Evolutionary conservation across 2,329 filamentous ascomycete species (phyloP).

Genomic region (Neofusicoccum kwambonambiense): DNA sequence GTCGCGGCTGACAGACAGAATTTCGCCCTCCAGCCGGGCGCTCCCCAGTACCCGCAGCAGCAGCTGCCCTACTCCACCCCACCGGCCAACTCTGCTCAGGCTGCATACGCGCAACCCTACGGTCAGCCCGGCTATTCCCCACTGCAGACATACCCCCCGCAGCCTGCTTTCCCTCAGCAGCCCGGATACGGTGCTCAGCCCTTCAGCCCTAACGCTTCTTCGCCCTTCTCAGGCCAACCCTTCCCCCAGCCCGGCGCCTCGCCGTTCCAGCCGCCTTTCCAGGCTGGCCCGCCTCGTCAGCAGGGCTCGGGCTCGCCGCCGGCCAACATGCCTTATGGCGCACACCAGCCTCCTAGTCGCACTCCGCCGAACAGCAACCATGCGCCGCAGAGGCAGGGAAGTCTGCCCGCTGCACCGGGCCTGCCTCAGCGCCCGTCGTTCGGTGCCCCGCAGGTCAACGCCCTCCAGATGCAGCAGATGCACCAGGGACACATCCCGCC

Average conservation of each 20-base stretch:
- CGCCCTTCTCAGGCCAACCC: constrained; percentile 30
- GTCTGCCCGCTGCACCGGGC: constrained; percentile 55
- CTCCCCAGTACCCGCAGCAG: constrained; percentile 14
- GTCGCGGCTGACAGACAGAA: neutral
- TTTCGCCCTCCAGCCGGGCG: neutral
- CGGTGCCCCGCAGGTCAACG: constrained; percentile 51
- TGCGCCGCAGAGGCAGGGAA: constrained; percentile 45
- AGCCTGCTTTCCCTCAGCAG: constrained; percentile 18
- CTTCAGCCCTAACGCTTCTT: constrained; percentile 32
- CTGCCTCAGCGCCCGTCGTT: constrained; percentile 62
- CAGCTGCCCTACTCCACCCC: constrained; percentile 31
- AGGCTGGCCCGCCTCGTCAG: constrained; percentile 22
- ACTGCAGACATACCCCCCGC: constrained; percentile 19
- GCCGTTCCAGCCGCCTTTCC: constrained; percentile 28
- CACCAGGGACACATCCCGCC: constrained; percentile 23
- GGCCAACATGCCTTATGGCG: constrained; percentile 41
- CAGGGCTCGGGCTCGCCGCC: constrained; percentile 25
- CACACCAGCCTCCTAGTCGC: constrained; percentile 43
- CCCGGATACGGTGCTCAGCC: constrained; percentile 21
- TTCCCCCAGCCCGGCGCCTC: constrained; percentile 29
- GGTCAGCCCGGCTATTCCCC: constrained; percentile 30
- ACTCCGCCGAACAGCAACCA: constrained; percentile 28
- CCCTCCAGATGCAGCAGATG: constrained; percentile 31
- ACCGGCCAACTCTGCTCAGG: constrained; percentile 31
- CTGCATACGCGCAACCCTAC: constrained; percentile 41